These are phyloP conservation scores for Pezicula rhizophila DNA, from an alignment of 2,329 filamentous ascomycete species.

Conservation along the genomic window DNA sequence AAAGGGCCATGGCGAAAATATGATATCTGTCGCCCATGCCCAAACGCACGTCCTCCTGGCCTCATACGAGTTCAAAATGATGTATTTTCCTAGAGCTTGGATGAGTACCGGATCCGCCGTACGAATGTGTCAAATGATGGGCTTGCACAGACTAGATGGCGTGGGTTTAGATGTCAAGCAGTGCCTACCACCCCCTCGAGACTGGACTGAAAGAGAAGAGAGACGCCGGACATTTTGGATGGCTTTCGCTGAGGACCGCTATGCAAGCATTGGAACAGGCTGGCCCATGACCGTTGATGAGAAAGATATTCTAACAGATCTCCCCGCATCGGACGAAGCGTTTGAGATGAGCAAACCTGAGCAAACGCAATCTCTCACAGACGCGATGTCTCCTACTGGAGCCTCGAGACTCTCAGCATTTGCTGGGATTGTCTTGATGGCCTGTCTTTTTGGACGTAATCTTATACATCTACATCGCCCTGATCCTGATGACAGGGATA, in stretches of 20 bases:
- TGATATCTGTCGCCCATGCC: slow-evolving; percentile 79
- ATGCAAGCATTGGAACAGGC: slow-evolving; percentile 91
- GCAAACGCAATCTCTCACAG: slow-evolving; percentile 61
- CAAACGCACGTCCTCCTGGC: slow-evolving; percentile 78
- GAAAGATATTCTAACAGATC: slow-evolving; percentile 78
- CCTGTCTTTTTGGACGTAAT: slow-evolving; percentile 87
- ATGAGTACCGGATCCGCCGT: slow-evolving; percentile 78
- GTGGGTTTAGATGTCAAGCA: slow-evolving; percentile 84
- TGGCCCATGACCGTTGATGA: slow-evolving; percentile 97
- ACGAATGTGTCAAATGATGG: slow-evolving; percentile 87
- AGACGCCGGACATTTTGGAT: slow-evolving; percentile 91
- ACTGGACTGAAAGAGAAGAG: slow-evolving; percentile 94
- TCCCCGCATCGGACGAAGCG: slow-evolving; percentile 79
- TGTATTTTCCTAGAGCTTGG: slow-evolving; percentile 96
- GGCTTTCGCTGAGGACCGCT: slow-evolving; percentile 83
- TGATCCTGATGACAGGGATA: slow-evolving; percentile 71
- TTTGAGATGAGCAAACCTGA: slow-evolving; percentile 76
- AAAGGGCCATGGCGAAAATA: slow-evolving; percentile 83
- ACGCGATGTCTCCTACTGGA: slow-evolving; percentile 66
- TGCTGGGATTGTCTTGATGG: slow-evolving; percentile 75
- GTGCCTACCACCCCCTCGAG: slow-evolving; percentile 75
- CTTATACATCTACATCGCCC: slow-evolving; percentile 86
- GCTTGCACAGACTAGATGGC: slow-evolving; percentile 81
- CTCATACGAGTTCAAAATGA: slow-evolving; percentile 91
- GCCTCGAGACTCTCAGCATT: slow-evolving; percentile 70